These are phyloP conservation scores for Penicillium ucsense DNA, from an alignment of 495 filamentous ascomycete genomes.

Conservation along the genomic window DNA sequence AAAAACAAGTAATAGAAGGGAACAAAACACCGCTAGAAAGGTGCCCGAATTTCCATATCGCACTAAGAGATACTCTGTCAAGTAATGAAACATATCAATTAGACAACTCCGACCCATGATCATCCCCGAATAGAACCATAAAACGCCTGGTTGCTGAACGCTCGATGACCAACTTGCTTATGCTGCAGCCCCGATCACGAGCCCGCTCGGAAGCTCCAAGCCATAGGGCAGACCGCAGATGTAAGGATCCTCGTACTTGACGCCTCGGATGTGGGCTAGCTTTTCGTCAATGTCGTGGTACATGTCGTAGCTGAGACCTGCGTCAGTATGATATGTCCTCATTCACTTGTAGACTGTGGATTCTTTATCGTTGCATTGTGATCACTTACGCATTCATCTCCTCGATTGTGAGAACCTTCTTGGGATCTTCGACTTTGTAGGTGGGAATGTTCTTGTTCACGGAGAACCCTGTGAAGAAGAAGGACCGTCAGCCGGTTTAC, in stretches of 20 bases:
- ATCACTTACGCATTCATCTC: slow-evolving; percentile 41
- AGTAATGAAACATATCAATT: too few relatives aligned
- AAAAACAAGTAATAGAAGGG: too few relatives aligned
- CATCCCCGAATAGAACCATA: too few relatives aligned
- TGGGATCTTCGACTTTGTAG: slow-evolving; percentile 39
- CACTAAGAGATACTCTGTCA: too few relatives aligned
- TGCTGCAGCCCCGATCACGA: slow-evolving; percentile 14
- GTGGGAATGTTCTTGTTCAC: slow-evolving; percentile 30
- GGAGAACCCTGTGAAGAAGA: slow-evolving; percentile 27
- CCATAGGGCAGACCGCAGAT: slow-evolving; percentile 30
- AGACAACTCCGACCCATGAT: too few relatives aligned
- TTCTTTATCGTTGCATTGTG: neutral
- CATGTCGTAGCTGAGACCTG: slow-evolving; percentile 36
- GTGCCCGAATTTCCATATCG: too few relatives aligned
- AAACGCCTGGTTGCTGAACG: too few relatives aligned
- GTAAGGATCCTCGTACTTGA: slow-evolving; percentile 16
- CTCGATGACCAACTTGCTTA: neutral
- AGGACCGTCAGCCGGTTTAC: neutral
- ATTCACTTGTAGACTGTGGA: too few relatives aligned
- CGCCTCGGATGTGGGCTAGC: slow-evolving; percentile 15
- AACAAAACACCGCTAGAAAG: too few relatives aligned
- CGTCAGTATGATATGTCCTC: slow-evolving; percentile 2
- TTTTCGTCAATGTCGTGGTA: slow-evolving; percentile 35
- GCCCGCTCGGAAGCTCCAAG: slow-evolving; percentile 28
- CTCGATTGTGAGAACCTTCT: slow-evolving; percentile 41